Evolutionary conservation across 345 rosid genomes (phyloP).

Genomic region (Melaleuca alternifolia): DNA sequence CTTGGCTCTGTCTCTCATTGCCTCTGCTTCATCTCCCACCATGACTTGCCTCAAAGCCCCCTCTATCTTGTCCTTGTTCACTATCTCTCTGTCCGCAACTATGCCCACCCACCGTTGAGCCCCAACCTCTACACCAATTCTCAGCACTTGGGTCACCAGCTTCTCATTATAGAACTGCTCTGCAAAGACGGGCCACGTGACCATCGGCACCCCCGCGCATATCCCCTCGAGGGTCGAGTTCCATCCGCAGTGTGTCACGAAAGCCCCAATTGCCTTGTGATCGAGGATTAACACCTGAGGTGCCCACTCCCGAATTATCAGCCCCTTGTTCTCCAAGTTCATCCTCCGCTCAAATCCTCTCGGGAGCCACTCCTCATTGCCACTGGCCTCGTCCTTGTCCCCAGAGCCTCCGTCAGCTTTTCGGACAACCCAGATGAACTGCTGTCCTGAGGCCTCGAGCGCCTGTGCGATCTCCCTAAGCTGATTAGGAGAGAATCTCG

Average conservation of each 20-base stretch:
- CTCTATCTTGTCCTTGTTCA: constrained; percentile 22
- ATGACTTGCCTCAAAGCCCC: constrained; percentile 24
- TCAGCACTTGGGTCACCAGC: constrained; percentile 25
- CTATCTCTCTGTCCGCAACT: constrained; percentile 4
- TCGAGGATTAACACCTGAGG: constrained; percentile 53
- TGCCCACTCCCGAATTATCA: constrained; percentile 52
- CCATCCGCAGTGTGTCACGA: constrained; percentile 55
- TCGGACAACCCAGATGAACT: constrained; percentile 46
- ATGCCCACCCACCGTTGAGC: constrained; percentile 10
- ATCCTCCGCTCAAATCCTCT: constrained; percentile 27
- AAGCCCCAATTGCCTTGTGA: constrained; percentile 41
- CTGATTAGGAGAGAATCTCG: constrained; percentile 13
- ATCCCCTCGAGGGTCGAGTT: constrained; percentile 46
- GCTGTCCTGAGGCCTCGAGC: constrained; percentile 20
- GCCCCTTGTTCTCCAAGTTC: constrained; percentile 13
- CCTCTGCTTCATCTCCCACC: constrained; percentile 17
- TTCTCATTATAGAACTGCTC: constrained; percentile 54
- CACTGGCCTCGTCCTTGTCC: background rate
- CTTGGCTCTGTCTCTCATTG: constrained; percentile 16
- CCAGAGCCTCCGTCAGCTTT: background rate
- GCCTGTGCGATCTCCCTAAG: constrained; percentile 29
- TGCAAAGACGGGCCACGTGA: constrained; percentile 30
- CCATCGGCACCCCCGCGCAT: constrained; percentile 40
- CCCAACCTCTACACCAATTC: constrained; percentile 29
- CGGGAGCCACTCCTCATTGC: constrained; percentile 24